Evolutionary conservation across 169 alveolate genomes (phyloP).

Genomic region (Plasmodium vinckei): DNA sequence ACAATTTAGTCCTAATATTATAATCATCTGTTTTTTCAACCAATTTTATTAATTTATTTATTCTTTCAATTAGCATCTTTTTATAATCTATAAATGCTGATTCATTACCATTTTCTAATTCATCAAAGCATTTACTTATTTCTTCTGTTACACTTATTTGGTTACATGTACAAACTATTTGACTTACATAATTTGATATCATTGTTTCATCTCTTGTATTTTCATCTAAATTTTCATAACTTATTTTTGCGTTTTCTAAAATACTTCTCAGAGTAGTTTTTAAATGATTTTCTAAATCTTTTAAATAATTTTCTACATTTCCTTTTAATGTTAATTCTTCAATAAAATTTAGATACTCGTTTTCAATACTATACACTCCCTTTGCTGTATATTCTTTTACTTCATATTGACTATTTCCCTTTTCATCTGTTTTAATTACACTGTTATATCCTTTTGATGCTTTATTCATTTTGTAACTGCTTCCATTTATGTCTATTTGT

Average conservation of each 20-base stretch:
- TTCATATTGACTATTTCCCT: background rate
- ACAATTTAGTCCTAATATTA: conserved; percentile 90
- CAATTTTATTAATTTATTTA: conserved; percentile 93
- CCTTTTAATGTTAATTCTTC: conserved; percentile 41
- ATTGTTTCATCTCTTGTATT: conserved; percentile 89
- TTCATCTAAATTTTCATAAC: conserved; percentile 61
- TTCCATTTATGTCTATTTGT: background rate
- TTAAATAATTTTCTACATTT: conserved; percentile 59
- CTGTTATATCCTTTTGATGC: background rate
- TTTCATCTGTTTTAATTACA: conserved; percentile 8
- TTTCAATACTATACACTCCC: conserved; percentile 73
- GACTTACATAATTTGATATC: conserved; percentile 95
- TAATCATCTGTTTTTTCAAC: conserved; percentile 88
- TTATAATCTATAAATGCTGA: conserved; percentile 97
- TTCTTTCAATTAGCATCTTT: conserved; percentile 90
- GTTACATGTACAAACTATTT: conserved; percentile 94
- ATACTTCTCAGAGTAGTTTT: conserved; percentile 88
- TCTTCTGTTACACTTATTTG: conserved; percentile 97
- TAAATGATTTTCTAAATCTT: conserved; percentile 69
- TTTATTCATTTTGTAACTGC: no score
- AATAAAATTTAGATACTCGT: conserved; percentile 46
- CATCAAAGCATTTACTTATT: conserved; percentile 94
- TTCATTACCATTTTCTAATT: conserved; percentile 95
- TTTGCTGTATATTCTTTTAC: conserved; percentile 45
- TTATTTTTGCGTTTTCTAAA: conserved; percentile 53